phyloP scores from a whole-genome alignment of 495 filamentous ascomycete genomes.

The Bombardia bombarda region DNA sequence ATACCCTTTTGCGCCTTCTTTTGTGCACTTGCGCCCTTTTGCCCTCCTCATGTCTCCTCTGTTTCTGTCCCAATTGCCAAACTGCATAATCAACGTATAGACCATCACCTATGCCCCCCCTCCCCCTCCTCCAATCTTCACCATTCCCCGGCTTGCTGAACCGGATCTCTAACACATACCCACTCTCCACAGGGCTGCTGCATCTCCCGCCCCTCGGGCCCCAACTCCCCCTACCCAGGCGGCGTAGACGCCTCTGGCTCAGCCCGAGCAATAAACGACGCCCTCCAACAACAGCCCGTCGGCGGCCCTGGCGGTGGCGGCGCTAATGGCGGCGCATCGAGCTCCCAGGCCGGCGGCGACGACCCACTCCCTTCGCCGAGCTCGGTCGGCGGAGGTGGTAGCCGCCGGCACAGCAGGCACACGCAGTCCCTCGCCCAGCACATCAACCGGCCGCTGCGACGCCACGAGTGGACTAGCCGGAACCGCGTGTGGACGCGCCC shows the following conservation, averaged over 20 bases:
- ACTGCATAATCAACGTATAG: no score
- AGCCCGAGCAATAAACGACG: conserved; percentile 35
- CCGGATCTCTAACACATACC: not conserved
- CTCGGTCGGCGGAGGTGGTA: conserved; percentile 6
- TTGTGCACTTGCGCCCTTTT: no score
- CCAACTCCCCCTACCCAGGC: conserved; percentile 35
- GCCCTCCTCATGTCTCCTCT: no score
- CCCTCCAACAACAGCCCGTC: no score
- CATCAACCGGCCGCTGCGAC: conserved; percentile 41
- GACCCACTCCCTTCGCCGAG: conserved; percentile 10
- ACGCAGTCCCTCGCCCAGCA: conserved; percentile 29
- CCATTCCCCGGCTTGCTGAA: not conserved
- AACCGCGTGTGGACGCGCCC: conserved; percentile 37
- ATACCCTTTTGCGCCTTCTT: no score
- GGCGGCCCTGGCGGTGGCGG: no score
- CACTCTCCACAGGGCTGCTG: conserved; percentile 37
- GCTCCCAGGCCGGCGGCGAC: conserved; percentile 12
- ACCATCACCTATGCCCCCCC: no score
- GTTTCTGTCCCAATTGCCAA: no score
- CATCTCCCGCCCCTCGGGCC: conserved; percentile 34
- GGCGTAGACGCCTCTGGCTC: conserved; percentile 30
- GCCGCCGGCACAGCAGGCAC: conserved; percentile 12
- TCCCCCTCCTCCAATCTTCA: no score
- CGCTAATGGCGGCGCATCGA: conserved; percentile 1
- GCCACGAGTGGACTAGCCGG: conserved; percentile 40